Base-by-base conservation (phyloP, 208 protist genomes). In the Trypanosoma conorhini region DNA sequence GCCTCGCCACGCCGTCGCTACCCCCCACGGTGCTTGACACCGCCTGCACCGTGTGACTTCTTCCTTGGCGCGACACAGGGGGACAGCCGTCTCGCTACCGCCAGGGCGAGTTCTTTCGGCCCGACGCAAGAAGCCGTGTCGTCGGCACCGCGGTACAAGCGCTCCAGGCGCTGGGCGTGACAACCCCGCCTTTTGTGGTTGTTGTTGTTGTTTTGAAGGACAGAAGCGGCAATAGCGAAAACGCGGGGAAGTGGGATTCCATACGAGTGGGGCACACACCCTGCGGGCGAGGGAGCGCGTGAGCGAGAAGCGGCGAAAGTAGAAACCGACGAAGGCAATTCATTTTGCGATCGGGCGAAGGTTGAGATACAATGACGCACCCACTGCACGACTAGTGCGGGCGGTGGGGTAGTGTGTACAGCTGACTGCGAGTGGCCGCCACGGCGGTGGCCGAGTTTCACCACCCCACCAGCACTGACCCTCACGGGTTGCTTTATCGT, bases 131-230 rank as follows among this genome's bases (percentile, higher is more conserved):
- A 57, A 24, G 15, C 2, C 9, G n/a, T n/a, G 35, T 21, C 50
- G 35, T 59, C 38, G 21, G 46, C 4, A 12, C 48, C 67, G 22
- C 22, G 48, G 15, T 65, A 72, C 46, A 72, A 72, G 22, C 67
- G 67, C 13, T 72, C 67, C 0, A 72, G 58, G 33, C 67, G 67
- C 3, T 72, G 67, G 67, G 50, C 46, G 33, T 72, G 38, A 70
- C 24, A 59, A 60, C 26, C 22, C 42, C 55, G 59, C 48, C 30
- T 5, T 22, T 31, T n/a, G n/a, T 61, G 7, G 24, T 61, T 35
- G 5, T 28, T 9, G 12, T 33, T 63, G 42, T 31, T 63, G 13
- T 40, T 19, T 24, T 35, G 3, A 31, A 44, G 60, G 21, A n/a
- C 52, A 24, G 40, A 42, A 62, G 22, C 9, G 31, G 4, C 1